phyloP scores from a whole-genome alignment of 805 yeast species.

The Metschnikowia koreensis region DNA sequence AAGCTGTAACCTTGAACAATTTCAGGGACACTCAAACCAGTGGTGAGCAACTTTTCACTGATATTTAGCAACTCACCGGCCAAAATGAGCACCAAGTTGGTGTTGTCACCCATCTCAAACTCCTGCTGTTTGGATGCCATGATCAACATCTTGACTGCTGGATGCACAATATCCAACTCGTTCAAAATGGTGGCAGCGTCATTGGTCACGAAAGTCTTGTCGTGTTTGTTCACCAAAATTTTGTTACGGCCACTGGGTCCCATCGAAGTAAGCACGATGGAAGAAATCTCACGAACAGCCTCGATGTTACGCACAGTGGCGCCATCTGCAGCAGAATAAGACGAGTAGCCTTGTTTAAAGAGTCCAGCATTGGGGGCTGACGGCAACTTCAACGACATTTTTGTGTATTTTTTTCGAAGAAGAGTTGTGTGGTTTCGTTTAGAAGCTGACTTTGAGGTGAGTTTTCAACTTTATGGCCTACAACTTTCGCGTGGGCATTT shows the following conservation, averaged over 20 bases:
- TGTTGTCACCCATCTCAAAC: constrained; percentile 94
- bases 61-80: constrained; percentile 90
- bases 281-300: constrained; percentile 90
- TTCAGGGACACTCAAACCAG: constrained; percentile 90
- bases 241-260: constrained; percentile 98
- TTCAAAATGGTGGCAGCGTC: constrained; percentile 98
- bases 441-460: no score
- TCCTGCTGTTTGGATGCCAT: constrained; percentile 98
- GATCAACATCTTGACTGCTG: constrained; percentile 92
- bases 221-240: constrained; percentile 85
- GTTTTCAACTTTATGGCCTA: no score
- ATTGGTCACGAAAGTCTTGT: constrained; percentile 84
- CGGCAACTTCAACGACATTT: constrained; percentile 88
- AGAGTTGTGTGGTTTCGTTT: neutral
- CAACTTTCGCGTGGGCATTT: neutral
- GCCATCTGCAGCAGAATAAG: constrained; percentile 87
- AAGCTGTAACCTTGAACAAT: constrained; percentile 88
- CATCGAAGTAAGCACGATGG: constrained; percentile 88
- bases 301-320: constrained; percentile 89
- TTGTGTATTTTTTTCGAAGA: no score
- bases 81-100: constrained; percentile 84
- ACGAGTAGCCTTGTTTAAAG: constrained; percentile 92
- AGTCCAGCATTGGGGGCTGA: constrained; percentile 90
- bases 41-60: constrained; percentile 77
- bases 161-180: constrained; percentile 93